Percentiles rank a stretch among this genome's conserved stretches.
Evolutionary conservation across 169 alveolate species (phyloP).

Genomic region (Hammondia hammondi): DNA sequence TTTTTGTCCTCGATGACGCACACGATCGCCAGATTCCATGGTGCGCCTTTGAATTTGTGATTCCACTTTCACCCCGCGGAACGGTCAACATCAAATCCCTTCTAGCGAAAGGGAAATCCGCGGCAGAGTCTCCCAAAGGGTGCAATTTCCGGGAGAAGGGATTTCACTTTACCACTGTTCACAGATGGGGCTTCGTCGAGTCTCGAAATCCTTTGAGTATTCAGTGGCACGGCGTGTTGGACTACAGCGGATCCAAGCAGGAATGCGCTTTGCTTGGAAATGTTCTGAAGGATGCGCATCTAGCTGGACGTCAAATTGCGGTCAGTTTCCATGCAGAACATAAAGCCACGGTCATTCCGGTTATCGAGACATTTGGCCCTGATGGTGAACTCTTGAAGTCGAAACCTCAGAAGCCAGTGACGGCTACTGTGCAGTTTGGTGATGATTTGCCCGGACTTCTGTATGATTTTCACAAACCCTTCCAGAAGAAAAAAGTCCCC

Average conservation of each 20-base stretch:
- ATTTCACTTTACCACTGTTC: conserved; percentile 25
- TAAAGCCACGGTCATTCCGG: conserved; percentile 2
- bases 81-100: conserved; percentile 41
- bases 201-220: neutral
- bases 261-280: neutral
- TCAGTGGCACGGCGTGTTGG: neutral
- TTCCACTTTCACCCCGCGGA: conserved; percentile 52
- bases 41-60: conserved; percentile 57
- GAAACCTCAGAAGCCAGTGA: neutral
- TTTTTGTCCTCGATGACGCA: conserved; percentile 45
- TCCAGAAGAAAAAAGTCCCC: conserved; percentile 48
- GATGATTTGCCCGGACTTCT: neutral
- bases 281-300: neutral
- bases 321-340: conserved; percentile 18
- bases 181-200: conserved; percentile 35
- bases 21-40: conserved; percentile 59
- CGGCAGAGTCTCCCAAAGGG: conserved; percentile 64
- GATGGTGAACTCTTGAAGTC: neutral
- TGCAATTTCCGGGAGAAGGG: conserved; percentile 64
- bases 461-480: conserved; percentile 43
- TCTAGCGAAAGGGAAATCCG: conserved; percentile 36
- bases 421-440: conserved; percentile 12
- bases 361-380: conserved; percentile 17
- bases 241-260: neutral
- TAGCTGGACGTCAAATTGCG: neutral